Conservation (phyloP, 495 filamentous ascomycete genomes). For the Penicillium atrosanguineum region DNA sequence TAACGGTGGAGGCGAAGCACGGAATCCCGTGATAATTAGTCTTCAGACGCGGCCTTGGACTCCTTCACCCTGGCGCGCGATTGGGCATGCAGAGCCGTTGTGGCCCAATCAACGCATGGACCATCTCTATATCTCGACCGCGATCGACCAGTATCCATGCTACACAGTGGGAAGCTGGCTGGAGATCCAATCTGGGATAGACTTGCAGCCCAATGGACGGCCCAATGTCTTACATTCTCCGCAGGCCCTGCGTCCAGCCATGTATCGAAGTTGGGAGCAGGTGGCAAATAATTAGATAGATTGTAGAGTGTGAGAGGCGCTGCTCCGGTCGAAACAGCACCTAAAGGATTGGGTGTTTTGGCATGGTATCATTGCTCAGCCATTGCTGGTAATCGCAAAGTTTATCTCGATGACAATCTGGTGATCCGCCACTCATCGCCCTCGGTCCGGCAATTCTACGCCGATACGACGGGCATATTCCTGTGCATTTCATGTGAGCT, state of each 20-base stretch:
- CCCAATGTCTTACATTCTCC: constrained; percentile 25
- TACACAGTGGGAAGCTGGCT: constrained; percentile 11
- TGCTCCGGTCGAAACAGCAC: constrained; percentile 10
- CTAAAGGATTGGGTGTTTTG: constrained; percentile 13
- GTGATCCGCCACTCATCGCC: neutral
- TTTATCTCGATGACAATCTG: constrained; percentile 11
- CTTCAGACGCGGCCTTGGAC: neutral
- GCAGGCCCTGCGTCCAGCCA: constrained; percentile 7
- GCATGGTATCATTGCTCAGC: constrained; percentile 12
- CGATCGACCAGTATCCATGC: constrained; percentile 9
- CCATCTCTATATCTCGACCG: constrained; percentile 9
- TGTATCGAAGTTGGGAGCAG: neutral
- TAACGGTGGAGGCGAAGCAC: constrained; percentile 21
- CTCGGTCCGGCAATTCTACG: constrained; percentile 21
- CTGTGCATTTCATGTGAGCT: constrained; percentile 16
- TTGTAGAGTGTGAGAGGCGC: constrained; percentile 5
- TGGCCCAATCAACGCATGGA: constrained; percentile 27
- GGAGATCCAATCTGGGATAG: constrained; percentile 1
- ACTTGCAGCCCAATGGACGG: constrained; percentile 25
- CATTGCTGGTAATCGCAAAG: constrained; percentile 3
- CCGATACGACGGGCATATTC: constrained; percentile 40
- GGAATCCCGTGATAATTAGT: constrained; percentile 15
- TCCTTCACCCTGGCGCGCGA: constrained; percentile 1
- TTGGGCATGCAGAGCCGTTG: constrained; percentile 14
- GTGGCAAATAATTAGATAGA: constrained; percentile 5